Conservation (phyloP, 2,329 filamentous ascomycete genomes). For the Penicillium aurantiogriseum region DNA sequence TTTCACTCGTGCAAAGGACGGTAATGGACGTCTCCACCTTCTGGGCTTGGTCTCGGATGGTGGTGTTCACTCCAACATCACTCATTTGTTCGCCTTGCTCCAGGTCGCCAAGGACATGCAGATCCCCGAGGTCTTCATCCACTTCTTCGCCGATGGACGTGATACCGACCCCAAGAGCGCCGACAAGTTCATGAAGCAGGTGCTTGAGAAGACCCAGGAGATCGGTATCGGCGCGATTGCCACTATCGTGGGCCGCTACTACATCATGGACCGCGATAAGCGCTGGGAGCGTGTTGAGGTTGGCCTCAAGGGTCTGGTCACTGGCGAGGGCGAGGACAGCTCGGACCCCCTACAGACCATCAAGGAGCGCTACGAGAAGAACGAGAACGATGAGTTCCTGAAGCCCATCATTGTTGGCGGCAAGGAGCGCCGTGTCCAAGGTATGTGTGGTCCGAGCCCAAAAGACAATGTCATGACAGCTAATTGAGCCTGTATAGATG, state of each 20-base stretch:
- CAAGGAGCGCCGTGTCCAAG: slow-evolving; percentile 79
- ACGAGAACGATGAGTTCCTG: slow-evolving; percentile 94
- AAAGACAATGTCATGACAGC: slow-evolving; percentile 3
- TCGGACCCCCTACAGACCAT: slow-evolving; percentile 82
- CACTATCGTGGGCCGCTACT: slow-evolving; percentile 94
- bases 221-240: slow-evolving; percentile 83
- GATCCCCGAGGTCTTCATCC: slow-evolving; percentile 90
- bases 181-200: slow-evolving; percentile 79
- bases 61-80: slow-evolving; percentile 95
- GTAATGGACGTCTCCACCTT: slow-evolving; percentile 89
- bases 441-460: slow-evolving; percentile 45
- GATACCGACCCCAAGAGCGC: slow-evolving; percentile 97
- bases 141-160: slow-evolving; percentile 98
- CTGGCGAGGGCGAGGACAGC: slow-evolving; percentile 82
- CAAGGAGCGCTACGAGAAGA: slow-evolving; percentile 80
- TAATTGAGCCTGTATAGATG: slow-evolving; percentile 55
- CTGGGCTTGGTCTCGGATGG: slow-evolving; percentile 91
- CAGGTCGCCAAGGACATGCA: slow-evolving; percentile 84
- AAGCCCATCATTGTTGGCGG: slow-evolving; percentile 96
- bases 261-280: slow-evolving; percentile 99
- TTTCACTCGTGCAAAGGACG: slow-evolving; percentile 76
- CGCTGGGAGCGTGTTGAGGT: slow-evolving; percentile 94
- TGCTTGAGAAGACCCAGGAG: slow-evolving; percentile 78
- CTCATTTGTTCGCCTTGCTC: slow-evolving; percentile 83
- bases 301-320: slow-evolving; percentile 80